These are phyloP conservation scores for Omphalotus olearius DNA, from an alignment of 1,284 basidiomycete species.

Conservation along the genomic window DNA sequence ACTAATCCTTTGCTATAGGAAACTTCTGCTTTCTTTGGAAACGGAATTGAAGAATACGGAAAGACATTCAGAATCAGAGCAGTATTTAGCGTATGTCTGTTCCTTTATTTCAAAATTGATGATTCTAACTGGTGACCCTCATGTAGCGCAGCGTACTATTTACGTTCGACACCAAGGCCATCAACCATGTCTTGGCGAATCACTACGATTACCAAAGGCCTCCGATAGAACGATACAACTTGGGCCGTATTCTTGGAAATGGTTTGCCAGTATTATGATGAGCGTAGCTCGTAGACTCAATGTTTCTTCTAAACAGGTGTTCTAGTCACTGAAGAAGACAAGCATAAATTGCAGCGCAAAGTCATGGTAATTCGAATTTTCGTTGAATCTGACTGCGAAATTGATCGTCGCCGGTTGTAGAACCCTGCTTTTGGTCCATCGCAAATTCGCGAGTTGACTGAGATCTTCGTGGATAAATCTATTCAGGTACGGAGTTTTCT, in stretches of 20 bases:
- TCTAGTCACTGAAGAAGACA: constrained; percentile 10
- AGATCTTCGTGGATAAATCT: constrained; percentile 15
- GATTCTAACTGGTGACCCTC: background rate
- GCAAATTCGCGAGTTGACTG: constrained; percentile 13
- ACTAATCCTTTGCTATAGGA: background rate
- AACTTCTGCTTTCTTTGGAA: constrained; percentile 4
- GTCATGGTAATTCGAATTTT: constrained; percentile 4
- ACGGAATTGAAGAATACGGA: constrained; percentile 11
- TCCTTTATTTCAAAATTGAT: background rate
- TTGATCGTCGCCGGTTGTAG: background rate
- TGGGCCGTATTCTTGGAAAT: constrained; percentile 11
- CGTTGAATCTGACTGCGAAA: background rate
- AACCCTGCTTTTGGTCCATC: constrained; percentile 15
- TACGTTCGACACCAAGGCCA: constrained; percentile 12
- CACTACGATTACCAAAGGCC: constrained; percentile 11
- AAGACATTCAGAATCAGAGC: background rate
- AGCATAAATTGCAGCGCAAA: constrained; percentile 13
- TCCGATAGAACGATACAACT: constrained; percentile 1
- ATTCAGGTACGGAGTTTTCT: constrained; percentile 6
- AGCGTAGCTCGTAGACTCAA: too few relatives aligned
- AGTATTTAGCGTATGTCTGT: background rate
- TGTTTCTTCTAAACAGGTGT: background rate
- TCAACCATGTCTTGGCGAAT: constrained; percentile 11
- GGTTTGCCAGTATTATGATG: too few relatives aligned
- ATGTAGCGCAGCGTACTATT: constrained; percentile 2